Evolutionary conservation across 2,329 filamentous ascomycete genomes (phyloP).

Genomic region (Hypoxylon rubiginosum): DNA sequence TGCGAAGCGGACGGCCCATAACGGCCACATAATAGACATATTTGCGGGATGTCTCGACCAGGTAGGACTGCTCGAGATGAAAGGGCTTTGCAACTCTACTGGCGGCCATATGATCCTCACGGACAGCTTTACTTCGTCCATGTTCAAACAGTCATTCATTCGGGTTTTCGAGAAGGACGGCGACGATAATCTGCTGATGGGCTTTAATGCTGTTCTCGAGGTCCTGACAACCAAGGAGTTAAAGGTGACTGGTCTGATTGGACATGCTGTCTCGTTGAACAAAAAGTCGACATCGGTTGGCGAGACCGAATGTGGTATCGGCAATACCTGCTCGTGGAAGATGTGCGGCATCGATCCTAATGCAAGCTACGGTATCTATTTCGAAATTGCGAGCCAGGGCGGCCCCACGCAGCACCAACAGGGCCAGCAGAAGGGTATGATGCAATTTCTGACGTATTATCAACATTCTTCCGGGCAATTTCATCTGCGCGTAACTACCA

Average conservation of each 20-base stretch:
- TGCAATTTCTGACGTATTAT: conserved; percentile 99
- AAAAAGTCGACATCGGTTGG: conserved; percentile 98
- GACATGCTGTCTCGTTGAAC: conserved; percentile 95
- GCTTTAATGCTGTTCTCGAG: conserved; percentile 96
- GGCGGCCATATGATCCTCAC: conserved; percentile 98
- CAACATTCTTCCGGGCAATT: conserved; percentile 97
- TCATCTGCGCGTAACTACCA: conserved; percentile 94
- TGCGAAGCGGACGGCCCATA: conserved; percentile 94
- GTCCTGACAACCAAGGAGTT: conserved; percentile 97
- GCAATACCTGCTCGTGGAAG: conserved; percentile 99
- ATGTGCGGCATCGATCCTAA: conserved; percentile 98
- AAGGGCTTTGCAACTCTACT: conserved; percentile 93
- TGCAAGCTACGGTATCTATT: conserved; percentile 95
- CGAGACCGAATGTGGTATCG: conserved; percentile 97
- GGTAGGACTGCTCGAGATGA: conserved; percentile 98
- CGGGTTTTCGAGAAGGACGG: conserved; percentile 97
- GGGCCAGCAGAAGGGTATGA: conserved; percentile 90
- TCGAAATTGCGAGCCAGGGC: conserved; percentile 95
- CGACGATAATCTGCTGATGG: conserved; percentile 95
- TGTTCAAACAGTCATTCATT: conserved; percentile 99
- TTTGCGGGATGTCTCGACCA: conserved; percentile 98
- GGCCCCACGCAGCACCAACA: conserved; percentile 88
- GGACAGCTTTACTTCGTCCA: conserved; percentile 97
- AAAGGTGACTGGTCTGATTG: conserved; percentile 97
- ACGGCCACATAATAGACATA: conserved; percentile 97